Conservation (phyloP, 2,329 filamentous ascomycete species). For the Grosmannia serpens region DNA sequence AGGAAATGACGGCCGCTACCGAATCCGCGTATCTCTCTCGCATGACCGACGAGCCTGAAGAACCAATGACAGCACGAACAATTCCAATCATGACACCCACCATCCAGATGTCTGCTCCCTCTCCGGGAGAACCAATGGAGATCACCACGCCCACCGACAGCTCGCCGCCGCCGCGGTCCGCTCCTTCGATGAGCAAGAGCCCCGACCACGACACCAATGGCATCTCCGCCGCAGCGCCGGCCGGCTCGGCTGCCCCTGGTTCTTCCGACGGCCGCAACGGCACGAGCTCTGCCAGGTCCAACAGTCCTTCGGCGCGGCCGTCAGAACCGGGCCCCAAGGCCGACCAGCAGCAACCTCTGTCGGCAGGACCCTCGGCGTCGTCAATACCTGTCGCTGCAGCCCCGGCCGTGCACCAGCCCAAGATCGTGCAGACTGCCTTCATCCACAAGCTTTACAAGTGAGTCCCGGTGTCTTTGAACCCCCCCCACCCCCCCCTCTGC, state of each 20-base stretch:
- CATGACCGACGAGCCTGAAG: constrained; percentile 27
- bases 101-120: constrained; percentile 47
- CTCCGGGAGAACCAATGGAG: constrained; percentile 50
- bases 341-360: constrained; percentile 24
- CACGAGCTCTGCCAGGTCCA: constrained; percentile 17
- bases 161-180: constrained; percentile 29
- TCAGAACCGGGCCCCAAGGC: constrained; percentile 14
- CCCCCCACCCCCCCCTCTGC: no score
- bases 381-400: constrained; percentile 38
- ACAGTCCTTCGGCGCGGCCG: constrained; percentile 4
- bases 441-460: constrained; percentile 99
- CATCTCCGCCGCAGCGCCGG: constrained; percentile 19
- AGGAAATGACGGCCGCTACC: constrained; percentile 39
- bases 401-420: constrained; percentile 78
- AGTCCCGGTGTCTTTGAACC: constrained; percentile 18
- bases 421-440: constrained; percentile 96
- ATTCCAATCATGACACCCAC: constrained; percentile 46
- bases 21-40: constrained; percentile 35
- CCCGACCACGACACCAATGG: constrained; percentile 22
- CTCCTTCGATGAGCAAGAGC: constrained; percentile 26
- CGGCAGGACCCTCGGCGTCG: constrained; percentile 25
- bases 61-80: constrained; percentile 40
- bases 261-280: constrained; percentile 17
- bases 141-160: constrained; percentile 42
- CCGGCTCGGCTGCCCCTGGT: constrained; percentile 3